phyloP scores from a whole-genome alignment of 2,329 filamentous ascomycete genomes.

The Elsinoe arachidis region DNA sequence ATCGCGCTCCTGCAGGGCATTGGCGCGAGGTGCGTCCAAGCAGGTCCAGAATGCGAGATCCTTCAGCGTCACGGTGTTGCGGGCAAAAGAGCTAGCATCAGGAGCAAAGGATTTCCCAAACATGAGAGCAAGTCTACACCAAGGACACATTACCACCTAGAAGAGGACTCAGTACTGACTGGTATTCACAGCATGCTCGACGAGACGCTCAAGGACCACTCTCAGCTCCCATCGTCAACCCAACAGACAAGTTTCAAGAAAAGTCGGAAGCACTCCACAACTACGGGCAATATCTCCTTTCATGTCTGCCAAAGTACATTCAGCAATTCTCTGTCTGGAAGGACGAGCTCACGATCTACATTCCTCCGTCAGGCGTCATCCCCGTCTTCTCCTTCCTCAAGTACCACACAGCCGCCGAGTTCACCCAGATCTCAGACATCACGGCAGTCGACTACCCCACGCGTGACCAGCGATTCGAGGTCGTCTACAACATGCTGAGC shows the following conservation, averaged over 20 bases:
- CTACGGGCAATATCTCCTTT: constrained; percentile 95
- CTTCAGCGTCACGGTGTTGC: constrained; percentile 35
- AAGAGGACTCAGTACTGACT: constrained; percentile 8
- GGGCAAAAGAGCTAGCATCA: constrained; percentile 37
- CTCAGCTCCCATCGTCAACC: constrained; percentile 75
- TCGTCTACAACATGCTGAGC: constrained; percentile 95
- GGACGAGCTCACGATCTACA: constrained; percentile 74
- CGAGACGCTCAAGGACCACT: constrained; percentile 46
- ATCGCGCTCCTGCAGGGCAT: constrained; percentile 8
- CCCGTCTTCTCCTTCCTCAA: constrained; percentile 93
- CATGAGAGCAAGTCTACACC: constrained; percentile 32
- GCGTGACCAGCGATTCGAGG: constrained; percentile 88
- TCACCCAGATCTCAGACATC: constrained; percentile 84
- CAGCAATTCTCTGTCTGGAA: constrained; percentile 99
- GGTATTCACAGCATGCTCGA: constrained; percentile 31
- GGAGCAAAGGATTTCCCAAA: constrained; percentile 37
- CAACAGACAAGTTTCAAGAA: constrained; percentile 82
- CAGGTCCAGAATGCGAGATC: constrained; percentile 29
- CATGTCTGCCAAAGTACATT: constrained; percentile 92
- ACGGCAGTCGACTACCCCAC: constrained; percentile 95
- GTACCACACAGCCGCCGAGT: constrained; percentile 95
- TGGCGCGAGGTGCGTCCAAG: constrained; percentile 26
- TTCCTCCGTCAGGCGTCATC: constrained; percentile 76
- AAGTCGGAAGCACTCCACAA: constrained; percentile 83
- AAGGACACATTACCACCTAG: constrained; percentile 14